These are phyloP conservation scores for Euclidium syriacum DNA, from an alignment of 345 rosid species.

Conservation along the genomic window DNA sequence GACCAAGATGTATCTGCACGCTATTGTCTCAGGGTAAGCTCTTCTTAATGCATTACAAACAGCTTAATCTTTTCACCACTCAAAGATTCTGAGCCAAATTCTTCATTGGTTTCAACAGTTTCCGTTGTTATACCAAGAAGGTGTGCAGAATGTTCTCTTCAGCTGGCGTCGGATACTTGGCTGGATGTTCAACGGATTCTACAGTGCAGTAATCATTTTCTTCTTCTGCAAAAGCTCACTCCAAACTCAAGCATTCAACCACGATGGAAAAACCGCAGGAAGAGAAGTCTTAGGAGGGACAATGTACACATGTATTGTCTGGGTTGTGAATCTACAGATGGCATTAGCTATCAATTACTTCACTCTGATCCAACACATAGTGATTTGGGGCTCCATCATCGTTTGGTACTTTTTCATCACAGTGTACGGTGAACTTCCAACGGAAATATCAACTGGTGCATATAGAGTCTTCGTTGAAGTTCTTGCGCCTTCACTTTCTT, in stretches of 20 bases:
- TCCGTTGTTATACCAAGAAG: constrained; percentile 88
- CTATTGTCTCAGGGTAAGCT: constrained; percentile 59
- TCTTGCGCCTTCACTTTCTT: constrained; percentile 71
- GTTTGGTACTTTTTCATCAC: constrained; percentile 72
- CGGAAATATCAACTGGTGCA: constrained; percentile 40
- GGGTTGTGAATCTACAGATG: constrained; percentile 88
- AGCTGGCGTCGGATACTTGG: constrained; percentile 71
- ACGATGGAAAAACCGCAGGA: constrained; percentile 57
- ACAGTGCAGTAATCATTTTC: constrained; percentile 57
- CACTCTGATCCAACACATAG: constrained; percentile 64
- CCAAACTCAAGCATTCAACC: constrained; percentile 61
- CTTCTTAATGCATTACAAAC: neutral
- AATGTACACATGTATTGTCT: constrained; percentile 77
- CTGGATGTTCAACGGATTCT: constrained; percentile 80
- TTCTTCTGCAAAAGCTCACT: constrained; percentile 58
- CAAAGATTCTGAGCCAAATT: neutral
- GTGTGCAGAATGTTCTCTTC: constrained; percentile 75
- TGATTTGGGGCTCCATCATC: constrained; percentile 66
- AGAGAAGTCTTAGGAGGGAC: constrained; percentile 62
- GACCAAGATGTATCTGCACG: constrained; percentile 89
- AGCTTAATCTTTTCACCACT: neutral
- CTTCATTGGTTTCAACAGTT: constrained; percentile 43
- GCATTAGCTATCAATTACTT: constrained; percentile 68
- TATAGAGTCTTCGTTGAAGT: constrained; percentile 71
- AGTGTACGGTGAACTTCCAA: constrained; percentile 47